Evolutionary conservation across 73 alveolate genomes (phyloP).

Genomic region (Halteria grandinella): DNA sequence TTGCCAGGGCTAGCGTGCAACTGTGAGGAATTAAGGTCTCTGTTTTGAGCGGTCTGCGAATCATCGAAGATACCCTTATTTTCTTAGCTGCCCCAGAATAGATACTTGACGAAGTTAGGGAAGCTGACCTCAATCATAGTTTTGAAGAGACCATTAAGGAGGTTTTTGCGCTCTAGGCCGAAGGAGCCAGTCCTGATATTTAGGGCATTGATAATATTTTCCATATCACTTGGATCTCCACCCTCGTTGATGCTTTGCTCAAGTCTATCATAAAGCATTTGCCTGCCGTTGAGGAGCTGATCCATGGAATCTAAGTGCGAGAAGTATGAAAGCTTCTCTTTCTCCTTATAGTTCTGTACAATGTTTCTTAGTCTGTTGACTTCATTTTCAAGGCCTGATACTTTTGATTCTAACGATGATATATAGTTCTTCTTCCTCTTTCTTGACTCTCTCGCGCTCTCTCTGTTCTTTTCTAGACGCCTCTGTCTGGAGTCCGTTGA

Average conservation of each 20-base stretch:
- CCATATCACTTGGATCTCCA: constrained; percentile 29
- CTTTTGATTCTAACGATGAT: constrained; percentile 62
- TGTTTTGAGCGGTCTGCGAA: too few species aligned
- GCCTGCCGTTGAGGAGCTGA: constrained; percentile 29
- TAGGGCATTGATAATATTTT: constrained; percentile 33
- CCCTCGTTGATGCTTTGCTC: constrained; percentile 29
- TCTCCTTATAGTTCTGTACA: constrained; percentile 16
- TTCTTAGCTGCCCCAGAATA: constrained; percentile 35
- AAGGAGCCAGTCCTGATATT: constrained; percentile 37
- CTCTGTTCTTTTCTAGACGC: constrained; percentile 76
- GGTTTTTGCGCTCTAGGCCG: constrained; percentile 41
- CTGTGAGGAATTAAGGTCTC: too few species aligned
- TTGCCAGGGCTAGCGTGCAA: too few species aligned
- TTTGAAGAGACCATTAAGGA: constrained; percentile 40
- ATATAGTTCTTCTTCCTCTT: constrained; percentile 79
- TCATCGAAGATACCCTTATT: constrained; percentile 50
- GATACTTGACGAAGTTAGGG: constrained; percentile 51
- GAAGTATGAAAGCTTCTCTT: constrained; percentile 44
- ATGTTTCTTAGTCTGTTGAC: constrained; percentile 30
- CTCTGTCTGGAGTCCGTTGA: constrained; percentile 43
- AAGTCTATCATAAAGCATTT: constrained; percentile 43
- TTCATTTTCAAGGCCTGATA: constrained; percentile 40
- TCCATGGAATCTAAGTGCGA: constrained; percentile 46
- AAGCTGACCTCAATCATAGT: constrained; percentile 22
- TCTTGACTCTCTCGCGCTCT: constrained; percentile 81